phyloP scores from a whole-genome alignment of 2,329 filamentous ascomycete genomes.

The Zymoseptoria pseudotritici region DNA sequence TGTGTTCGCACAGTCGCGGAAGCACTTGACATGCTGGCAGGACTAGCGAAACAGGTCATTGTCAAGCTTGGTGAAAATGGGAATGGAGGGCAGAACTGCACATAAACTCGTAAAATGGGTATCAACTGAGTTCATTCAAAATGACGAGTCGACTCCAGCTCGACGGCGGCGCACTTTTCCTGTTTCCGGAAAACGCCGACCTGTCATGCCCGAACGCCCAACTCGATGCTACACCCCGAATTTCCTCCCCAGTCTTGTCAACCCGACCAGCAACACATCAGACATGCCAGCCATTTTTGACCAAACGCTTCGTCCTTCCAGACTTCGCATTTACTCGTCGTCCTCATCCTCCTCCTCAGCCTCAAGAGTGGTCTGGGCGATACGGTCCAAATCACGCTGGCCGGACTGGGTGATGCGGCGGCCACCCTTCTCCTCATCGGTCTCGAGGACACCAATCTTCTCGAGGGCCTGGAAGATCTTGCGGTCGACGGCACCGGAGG shows the following conservation, averaged over 20 bases:
- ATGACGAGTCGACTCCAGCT: conserved; percentile 11
- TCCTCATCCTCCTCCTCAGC: conserved; percentile 43
- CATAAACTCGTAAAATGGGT: conserved; percentile 13
- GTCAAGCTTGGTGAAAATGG: too few relatives aligned
- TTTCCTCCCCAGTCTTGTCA: conserved; percentile 6
- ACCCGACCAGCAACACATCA: conserved; percentile 1
- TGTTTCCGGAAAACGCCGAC: not conserved
- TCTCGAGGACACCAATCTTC: conserved; percentile 98
- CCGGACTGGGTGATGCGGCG: conserved; percentile 96
- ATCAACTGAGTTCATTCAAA: conserved; percentile 19
- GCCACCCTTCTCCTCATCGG: conserved; percentile 97
- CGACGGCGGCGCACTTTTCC: conserved; percentile 4
- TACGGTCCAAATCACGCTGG: conserved; percentile 95
- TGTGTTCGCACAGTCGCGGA: too few relatives aligned
- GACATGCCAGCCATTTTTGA: not conserved
- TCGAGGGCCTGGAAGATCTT: conserved; percentile 95
- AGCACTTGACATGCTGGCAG: too few relatives aligned
- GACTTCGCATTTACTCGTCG: conserved; percentile 23
- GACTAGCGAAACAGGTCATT: too few relatives aligned
- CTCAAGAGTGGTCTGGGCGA: conserved; percentile 46
- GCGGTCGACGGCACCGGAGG: conserved; percentile 90
- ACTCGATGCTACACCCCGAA: conserved; percentile 13
- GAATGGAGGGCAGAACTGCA: not conserved
- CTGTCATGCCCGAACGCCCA: conserved; percentile 12
- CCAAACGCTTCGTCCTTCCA: not conserved